Evolutionary conservation across 2,329 filamentous ascomycete species (phyloP), one percentile per base, ranked within the genome.

Genomic region (Fusarium foetens): DNA sequence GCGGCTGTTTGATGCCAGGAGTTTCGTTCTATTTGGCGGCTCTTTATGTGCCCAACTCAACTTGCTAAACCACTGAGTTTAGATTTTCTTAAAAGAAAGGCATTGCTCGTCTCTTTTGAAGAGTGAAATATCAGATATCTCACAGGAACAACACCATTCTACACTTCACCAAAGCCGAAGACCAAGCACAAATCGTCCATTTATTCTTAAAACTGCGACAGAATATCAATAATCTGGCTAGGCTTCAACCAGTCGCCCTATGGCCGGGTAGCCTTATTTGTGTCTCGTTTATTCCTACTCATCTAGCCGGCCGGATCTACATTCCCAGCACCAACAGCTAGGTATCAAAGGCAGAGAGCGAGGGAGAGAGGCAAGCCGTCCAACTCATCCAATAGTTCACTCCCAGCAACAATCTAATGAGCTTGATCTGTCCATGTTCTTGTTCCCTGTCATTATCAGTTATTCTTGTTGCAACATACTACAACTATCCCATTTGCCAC

Each of bases 401-500:
- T 23, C 29, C 45, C 41, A 43, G 29, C 21, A 49, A 27, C 27
- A 31, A 46, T 46, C 31, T 54, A 36, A 54, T 42, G 41, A 25
- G 17, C n/a, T 39, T 64, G 36, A 54, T 57, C 54, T 29, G 12
- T 36, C 25, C n/a, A 38, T 25, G 35, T 35, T 57, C 31, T 43
- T 25, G 39, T 59, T 49, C 48, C 36, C 58, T 68, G 58, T 49
- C 66, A 58, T 54, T 52, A 33, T 39, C 45, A 53, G 51, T 61
- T 33, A 61, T 36, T 57, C 36, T 54, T 45, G 42, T 63, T 42
- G 52, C 46, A 43, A 53, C 54, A 53, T 35, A 57, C 60, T 27
- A 33, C 36, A 55, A 46, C 51, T 45, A 27, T 29, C 27, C 38
- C 35, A 62, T 76, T 75, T 43, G 69, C 66, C 71, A 76, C 73